Evolutionary conservation across 2,329 filamentous ascomycete species (phyloP), one percentile per base, ranked within the genome.

Genomic region (Bertia moriformis): DNA sequence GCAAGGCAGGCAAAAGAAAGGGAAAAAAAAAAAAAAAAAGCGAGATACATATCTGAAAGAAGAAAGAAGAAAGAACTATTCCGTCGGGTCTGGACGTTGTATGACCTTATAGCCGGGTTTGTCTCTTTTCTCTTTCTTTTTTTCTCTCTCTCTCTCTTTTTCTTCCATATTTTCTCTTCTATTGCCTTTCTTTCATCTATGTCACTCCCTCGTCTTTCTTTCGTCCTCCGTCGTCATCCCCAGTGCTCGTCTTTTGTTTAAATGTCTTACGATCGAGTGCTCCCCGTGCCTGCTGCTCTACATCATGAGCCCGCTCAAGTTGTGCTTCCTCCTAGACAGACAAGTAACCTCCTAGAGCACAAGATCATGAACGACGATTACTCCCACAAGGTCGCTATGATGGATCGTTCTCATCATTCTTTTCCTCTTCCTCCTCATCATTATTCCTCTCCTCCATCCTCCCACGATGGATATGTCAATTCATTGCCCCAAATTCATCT

Each of bases 351-450:
- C 10, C 32, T 35, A 7, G 32, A 35, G 10, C 32, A 35, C 15
- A 35, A 35, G 32, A 35, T 35, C 32, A 35, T 35, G 32, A 35
- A 35, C 32, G 32, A 35, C 24, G 24, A 29, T 10, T n/a, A 10
- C 10, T 14, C 15, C 15, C 7, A 7, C 32, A 10, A 35, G 17
- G 32, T 17, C 15, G 10, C 32, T 10, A 13, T 35, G 32, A 18
- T 17, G 17, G 10, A 35, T 18, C 15, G 15, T 10, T 18, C 32
- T 35, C 7, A n/a, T n/a, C n/a, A n/a, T n/a, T n/a, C n/a, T n/a
- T n/a, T n/a, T n/a, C n/a, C n/a, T n/a, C n/a, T n/a, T n/a, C n/a
- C n/a, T n/a, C n/a, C n/a, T n/a, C n/a, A n/a, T n/a, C n/a, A n/a
- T n/a, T n/a, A n/a, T n/a, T n/a, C n/a, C n/a, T n/a, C n/a, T n/a